Evolutionary conservation across 2,329 filamentous ascomycete genomes (phyloP), one percentile per base, ranked within the genome.

Genomic region (Bisporella sp.): DNA sequence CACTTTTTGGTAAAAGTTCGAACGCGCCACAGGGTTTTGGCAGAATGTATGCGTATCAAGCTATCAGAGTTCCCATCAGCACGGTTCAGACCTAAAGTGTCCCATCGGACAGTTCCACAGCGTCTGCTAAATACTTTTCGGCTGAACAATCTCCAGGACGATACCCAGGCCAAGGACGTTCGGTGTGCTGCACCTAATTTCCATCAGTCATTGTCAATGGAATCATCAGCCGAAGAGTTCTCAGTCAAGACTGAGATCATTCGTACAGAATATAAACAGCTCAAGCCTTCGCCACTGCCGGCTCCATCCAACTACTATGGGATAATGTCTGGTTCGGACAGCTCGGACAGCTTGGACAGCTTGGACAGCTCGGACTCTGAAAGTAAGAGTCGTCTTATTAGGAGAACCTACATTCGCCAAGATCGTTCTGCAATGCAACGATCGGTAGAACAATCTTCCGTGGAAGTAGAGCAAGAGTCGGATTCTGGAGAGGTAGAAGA

Each of bases 1-100:
- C 81, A 84, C 54, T 84, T 85, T 52, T 70, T 75, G 40, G 68
- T 84, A 1, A 68, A 75, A 2, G 79, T 83, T 12, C 52, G 65
- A 52, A 68, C 63, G 12, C 57, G 56, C 40, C 59, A 64, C 29
- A 57, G 55, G 13, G 54, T 48, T n/a, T 11, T 52, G 8, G 42
- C 46, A 12, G 28, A 6, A 6, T 11, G 13, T 12, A 12, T 41
- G 3, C 35, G 39, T 7, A 31, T 33, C 31, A 54, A 51, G 31
- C 12, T 54, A 6, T 59, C 55, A 5, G 54, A 45, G 49, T 57
- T 52, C 6, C 54, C 54, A 31, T 48, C 49, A 9, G 46, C 53
- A 9, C 31, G 50, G 13, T 32, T 41, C 5, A 50, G 45, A 8
- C 47, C 47, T 8, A 52, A 45, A 35, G 56, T 32, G 31, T 52